Conservation (phyloP, 305 asterid genomes). For the Petunia hybrid region DNA sequence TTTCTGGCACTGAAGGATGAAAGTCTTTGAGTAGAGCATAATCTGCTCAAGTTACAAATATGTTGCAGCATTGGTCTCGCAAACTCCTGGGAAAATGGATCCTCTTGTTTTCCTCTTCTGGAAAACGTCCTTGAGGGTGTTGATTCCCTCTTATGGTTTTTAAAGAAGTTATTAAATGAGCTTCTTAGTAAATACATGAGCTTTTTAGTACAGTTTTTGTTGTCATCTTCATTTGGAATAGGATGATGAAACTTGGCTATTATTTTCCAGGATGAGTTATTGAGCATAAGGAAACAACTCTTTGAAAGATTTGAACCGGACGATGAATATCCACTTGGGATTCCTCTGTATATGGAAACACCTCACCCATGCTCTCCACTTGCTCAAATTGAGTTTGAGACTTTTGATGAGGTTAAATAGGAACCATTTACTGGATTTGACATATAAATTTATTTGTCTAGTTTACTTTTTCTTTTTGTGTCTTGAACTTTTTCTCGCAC, state of each 20-base stretch:
- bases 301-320: constrained; percentile 53
- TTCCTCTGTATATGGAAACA: constrained; percentile 59
- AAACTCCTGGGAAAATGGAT: constrained; percentile 20
- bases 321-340: constrained; percentile 54
- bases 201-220: background rate
- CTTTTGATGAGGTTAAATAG: constrained; percentile 55
- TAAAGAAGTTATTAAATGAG: constrained; percentile 5
- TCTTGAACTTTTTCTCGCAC: background rate
- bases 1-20: constrained; percentile 30
- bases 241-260: constrained; percentile 8
- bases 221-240: constrained; percentile 21
- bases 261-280: constrained; percentile 51
- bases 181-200: background rate
- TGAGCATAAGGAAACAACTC: constrained; percentile 46
- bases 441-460: constrained; percentile 24
- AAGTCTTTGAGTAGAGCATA: constrained; percentile 23
- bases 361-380: constrained; percentile 61
- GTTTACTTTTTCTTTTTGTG: constrained; percentile 21
- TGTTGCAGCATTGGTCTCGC: background rate
- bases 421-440: constrained; percentile 26
- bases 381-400: constrained; percentile 50
- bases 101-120: constrained; percentile 7
- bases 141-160: background rate
- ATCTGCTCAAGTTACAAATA: constrained; percentile 5
- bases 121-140: background rate